These are phyloP conservation scores for Podospora bellae-mahoneyi DNA, from an alignment of 495 filamentous ascomycete genomes.

Conservation along the genomic window DNA sequence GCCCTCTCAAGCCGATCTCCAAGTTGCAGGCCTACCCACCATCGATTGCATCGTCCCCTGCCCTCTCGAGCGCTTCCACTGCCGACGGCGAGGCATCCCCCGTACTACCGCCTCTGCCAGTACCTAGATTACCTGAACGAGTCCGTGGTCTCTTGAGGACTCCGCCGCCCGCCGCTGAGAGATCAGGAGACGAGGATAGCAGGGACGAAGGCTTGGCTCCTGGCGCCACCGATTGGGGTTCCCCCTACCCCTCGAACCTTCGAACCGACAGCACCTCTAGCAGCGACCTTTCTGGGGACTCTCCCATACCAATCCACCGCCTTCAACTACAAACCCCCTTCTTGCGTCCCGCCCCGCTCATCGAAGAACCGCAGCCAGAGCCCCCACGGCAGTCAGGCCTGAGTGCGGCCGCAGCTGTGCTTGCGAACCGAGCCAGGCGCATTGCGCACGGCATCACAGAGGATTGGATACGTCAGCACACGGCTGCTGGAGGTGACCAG, in stretches of 20 bases:
- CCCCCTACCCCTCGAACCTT: conserved; percentile 60
- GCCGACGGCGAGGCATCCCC: conserved; percentile 53
- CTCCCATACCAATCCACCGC: conserved; percentile 51
- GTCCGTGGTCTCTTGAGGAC: conserved; percentile 48
- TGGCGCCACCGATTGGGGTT: conserved; percentile 70
- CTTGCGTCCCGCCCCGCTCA: conserved; percentile 46
- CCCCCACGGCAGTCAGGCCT: conserved; percentile 41
- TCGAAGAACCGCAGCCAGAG: conserved; percentile 33
- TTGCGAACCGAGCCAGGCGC: conserved; percentile 53
- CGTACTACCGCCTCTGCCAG: conserved; percentile 50
- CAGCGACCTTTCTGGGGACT: conserved; percentile 50
- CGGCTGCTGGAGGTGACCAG: conserved; percentile 56
- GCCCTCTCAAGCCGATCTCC: conserved; percentile 26
- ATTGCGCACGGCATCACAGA: conserved; percentile 63
- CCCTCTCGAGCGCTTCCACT: conserved; percentile 53
- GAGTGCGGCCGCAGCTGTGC: conserved; percentile 50
- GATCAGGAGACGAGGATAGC: neutral
- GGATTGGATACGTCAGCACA: conserved; percentile 75
- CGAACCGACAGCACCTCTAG: conserved; percentile 47
- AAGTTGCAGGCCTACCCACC: conserved; percentile 26
- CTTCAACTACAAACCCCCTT: conserved; percentile 53
- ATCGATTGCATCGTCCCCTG: conserved; percentile 37
- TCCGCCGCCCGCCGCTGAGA: conserved; percentile 31
- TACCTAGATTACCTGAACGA: conserved; percentile 47
- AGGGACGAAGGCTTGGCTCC: conserved; percentile 38